Conservation (phyloP, 306 rosid genomes). For the Quercus ilex region DNA sequence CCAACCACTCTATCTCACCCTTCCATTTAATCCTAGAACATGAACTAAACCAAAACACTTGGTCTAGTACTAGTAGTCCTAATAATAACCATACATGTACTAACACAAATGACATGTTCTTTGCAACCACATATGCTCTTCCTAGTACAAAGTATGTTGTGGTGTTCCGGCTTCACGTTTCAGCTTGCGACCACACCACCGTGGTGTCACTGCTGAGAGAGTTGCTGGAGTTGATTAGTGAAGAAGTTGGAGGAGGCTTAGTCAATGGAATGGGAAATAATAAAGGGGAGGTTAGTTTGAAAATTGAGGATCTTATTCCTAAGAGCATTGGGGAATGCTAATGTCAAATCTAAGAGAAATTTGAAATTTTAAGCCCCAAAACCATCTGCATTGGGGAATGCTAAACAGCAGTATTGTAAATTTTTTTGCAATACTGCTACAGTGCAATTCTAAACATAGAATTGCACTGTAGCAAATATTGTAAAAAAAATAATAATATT, state of each 20-base stretch:
- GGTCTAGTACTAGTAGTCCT: conserved; percentile 4
- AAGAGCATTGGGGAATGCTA: too few relatives aligned
- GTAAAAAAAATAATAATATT: too few relatives aligned
- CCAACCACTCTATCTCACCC: conserved; percentile 25
- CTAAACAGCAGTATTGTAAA: too few relatives aligned
- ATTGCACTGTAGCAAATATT: too few relatives aligned
- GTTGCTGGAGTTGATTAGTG: conserved; percentile 23
- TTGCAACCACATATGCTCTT: conserved; percentile 34
- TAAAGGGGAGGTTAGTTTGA: conserved; percentile 14
- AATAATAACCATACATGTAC: not conserved
- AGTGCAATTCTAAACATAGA: too few relatives aligned
- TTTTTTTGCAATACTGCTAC: too few relatives aligned
- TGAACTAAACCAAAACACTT: conserved; percentile 40
- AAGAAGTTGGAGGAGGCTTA: not conserved
- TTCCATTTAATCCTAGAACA: conserved; percentile 47
- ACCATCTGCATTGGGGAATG: too few relatives aligned
- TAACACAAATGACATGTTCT: conserved; percentile 17
- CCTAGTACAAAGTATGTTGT: conserved; percentile 21
- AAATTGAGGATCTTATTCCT: conserved; percentile 53
- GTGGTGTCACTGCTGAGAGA: conserved; percentile 45
- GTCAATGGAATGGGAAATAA: not conserved
- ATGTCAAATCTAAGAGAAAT: too few relatives aligned
- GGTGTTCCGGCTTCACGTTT: conserved; percentile 44
- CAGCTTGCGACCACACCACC: conserved; percentile 59
- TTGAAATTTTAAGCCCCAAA: too few relatives aligned